Evolutionary conservation across 305 asterid species (phyloP).

Genomic region (Caryopteris hybrid): DNA sequence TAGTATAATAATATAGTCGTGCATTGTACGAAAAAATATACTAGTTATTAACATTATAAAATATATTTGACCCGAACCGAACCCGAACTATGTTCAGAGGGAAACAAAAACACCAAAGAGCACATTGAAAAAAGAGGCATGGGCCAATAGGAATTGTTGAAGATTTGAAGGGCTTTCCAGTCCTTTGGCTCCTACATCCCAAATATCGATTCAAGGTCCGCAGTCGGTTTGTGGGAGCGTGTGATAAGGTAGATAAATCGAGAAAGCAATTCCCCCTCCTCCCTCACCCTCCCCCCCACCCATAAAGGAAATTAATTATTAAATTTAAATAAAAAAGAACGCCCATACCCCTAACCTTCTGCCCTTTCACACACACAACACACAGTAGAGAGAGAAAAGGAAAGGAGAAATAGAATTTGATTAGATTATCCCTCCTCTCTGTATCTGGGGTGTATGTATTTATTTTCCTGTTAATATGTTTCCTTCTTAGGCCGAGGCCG

Average conservation of each 20-base stretch:
- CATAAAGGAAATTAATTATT: not conserved
- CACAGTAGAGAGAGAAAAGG: conserved; percentile 34
- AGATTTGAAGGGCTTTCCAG: too few species aligned
- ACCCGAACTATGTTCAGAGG: too few species aligned
- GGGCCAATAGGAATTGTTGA: too few species aligned
- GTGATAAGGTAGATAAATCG: conserved; percentile 28
- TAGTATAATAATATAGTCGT: too few species aligned
- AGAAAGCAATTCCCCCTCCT: conserved; percentile 22
- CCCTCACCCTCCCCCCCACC: not conserved
- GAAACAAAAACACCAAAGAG: too few species aligned
- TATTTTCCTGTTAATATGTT: conserved; percentile 26
- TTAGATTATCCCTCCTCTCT: conserved; percentile 10
- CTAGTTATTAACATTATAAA: too few species aligned
- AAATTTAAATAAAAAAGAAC: too few species aligned
- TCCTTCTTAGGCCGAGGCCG: not conserved
- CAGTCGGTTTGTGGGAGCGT: conserved; percentile 36
- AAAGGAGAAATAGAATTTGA: not conserved
- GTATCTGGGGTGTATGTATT: conserved; percentile 16
- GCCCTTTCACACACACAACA: conserved; percentile 23
- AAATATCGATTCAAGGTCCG: too few species aligned
- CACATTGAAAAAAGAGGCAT: too few species aligned
- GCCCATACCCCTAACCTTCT: conserved; percentile 24
- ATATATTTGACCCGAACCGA: too few species aligned
- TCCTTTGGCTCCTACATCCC: too few species aligned
- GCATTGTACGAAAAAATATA: too few species aligned